These are phyloP conservation scores for Bondarzewia mesenterica DNA, from an alignment of 1,284 basidiomycete species.

Conservation along the genomic window DNA sequence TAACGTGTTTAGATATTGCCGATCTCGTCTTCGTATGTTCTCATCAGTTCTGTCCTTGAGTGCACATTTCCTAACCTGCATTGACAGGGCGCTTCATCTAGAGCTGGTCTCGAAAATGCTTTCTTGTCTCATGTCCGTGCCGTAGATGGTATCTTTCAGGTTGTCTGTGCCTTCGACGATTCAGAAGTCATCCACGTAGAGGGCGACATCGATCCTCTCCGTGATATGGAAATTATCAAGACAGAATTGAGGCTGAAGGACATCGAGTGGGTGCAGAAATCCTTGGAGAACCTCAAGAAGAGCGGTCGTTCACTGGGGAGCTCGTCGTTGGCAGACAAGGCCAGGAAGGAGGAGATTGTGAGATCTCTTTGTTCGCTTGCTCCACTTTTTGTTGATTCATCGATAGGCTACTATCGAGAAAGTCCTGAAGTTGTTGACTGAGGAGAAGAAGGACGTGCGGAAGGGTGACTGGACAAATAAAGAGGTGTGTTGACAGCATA, in stretches of 20 bases:
- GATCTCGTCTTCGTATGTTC: constrained; percentile 82
- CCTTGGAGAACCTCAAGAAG: constrained; percentile 76
- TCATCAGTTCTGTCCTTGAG: constrained; percentile 67
- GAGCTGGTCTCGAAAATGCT: constrained; percentile 95
- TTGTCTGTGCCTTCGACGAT: constrained; percentile 97
- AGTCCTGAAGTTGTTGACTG: constrained; percentile 72
- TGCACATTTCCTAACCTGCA: neutral
- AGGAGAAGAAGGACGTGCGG: constrained; percentile 86
- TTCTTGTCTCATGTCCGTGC: constrained; percentile 98
- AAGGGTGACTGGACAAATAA: constrained; percentile 96
- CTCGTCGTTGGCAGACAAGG: constrained; percentile 86
- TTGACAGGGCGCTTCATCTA: constrained; percentile 90
- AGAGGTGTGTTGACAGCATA: constrained; percentile 65
- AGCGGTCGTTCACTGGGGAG: constrained; percentile 64
- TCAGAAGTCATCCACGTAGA: constrained; percentile 99
- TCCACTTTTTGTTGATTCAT: neutral
- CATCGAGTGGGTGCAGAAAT: constrained; percentile 97
- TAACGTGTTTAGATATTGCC: constrained; percentile 99
- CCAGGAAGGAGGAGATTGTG: constrained; percentile 94
- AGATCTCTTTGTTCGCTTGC: constrained; percentile 21
- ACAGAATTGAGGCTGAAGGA: constrained; percentile 94
- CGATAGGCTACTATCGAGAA: constrained; percentile 78
- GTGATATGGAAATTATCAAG: constrained; percentile 98
- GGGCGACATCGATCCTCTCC: constrained; percentile 92
- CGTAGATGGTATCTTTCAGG: constrained; percentile 99